These are phyloP conservation scores for Pascua sp. DNA, from an alignment of 1,284 basidiomycete genomes.

Conservation along the genomic window DNA sequence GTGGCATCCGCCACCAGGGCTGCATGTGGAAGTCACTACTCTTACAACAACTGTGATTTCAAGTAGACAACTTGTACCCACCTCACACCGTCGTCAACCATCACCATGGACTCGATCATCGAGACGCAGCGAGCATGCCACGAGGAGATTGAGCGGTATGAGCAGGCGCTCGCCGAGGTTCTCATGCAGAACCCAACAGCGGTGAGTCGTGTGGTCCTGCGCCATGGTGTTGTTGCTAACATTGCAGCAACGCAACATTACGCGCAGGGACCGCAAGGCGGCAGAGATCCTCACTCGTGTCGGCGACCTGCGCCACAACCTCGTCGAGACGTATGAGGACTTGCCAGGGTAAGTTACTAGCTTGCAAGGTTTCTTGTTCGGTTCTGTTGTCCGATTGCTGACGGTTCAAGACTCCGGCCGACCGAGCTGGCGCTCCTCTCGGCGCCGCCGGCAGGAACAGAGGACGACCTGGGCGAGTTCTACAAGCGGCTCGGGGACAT, in stretches of 20 bases:
- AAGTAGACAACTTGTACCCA: neutral
- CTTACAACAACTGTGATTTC: neutral
- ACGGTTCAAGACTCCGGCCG: slow-evolving; percentile 51
- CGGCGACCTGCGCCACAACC: slow-evolving; percentile 61
- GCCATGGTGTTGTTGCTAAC: slow-evolving; percentile 8
- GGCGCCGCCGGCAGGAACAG: slow-evolving; percentile 54
- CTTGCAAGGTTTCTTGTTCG: neutral
- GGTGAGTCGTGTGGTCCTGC: slow-evolving; percentile 33
- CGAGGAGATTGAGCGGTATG: slow-evolving; percentile 91
- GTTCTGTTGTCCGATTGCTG: neutral
- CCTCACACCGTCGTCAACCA: neutral
- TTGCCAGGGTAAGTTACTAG: slow-evolving; percentile 52
- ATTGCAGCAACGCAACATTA: slow-evolving; percentile 51
- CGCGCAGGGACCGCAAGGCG: slow-evolving; percentile 82
- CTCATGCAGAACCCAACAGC: slow-evolving; percentile 50
- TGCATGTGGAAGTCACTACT: neutral
- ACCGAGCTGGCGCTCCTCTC: slow-evolving; percentile 48
- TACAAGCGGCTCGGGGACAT: slow-evolving; percentile 89
- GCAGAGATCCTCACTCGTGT: slow-evolving; percentile 81
- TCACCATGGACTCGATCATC: slow-evolving; percentile 78
- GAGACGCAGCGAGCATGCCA: slow-evolving; percentile 90
- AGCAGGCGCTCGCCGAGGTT: slow-evolving; percentile 55
- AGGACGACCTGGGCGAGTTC: slow-evolving; percentile 84
- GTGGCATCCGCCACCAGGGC: slow-evolving; percentile 9
- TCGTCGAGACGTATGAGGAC: slow-evolving; percentile 72